Conservation (phyloP, 352 stramenopile genomes). For the Phytophthora capsici region DNA sequence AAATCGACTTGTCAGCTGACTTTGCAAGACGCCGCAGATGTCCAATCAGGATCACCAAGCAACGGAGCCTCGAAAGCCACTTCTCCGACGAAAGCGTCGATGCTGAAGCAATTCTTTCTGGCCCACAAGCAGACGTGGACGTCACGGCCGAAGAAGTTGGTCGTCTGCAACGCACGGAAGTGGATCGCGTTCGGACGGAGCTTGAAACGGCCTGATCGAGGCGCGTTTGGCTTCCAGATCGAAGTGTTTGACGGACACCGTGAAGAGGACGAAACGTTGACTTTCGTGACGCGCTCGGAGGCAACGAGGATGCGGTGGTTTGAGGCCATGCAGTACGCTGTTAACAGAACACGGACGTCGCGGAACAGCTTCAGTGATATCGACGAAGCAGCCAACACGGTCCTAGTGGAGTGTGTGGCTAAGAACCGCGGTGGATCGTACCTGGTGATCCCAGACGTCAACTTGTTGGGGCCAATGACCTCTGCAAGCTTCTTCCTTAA, state of each 20-base stretch:
- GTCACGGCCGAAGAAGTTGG: slow-evolving; percentile 60
- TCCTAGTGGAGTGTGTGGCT: slow-evolving; percentile 65
- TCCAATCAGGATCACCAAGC: background rate
- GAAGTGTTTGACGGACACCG: slow-evolving; percentile 77
- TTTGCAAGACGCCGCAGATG: slow-evolving; percentile 45
- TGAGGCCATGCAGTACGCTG: slow-evolving; percentile 59
- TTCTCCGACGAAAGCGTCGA: slow-evolving; percentile 35
- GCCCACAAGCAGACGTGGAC: slow-evolving; percentile 66
- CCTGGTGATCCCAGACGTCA: slow-evolving; percentile 63
- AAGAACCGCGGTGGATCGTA: slow-evolving; percentile 57
- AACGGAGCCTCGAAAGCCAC: slow-evolving; percentile 21
- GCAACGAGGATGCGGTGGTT: slow-evolving; percentile 64
- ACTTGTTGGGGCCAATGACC: slow-evolving; percentile 62
- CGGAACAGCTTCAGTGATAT: slow-evolving; percentile 65
- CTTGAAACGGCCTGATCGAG: slow-evolving; percentile 68
- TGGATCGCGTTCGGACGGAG: slow-evolving; percentile 81
- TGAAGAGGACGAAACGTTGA: slow-evolving; percentile 78
- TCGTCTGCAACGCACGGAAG: slow-evolving; percentile 75
- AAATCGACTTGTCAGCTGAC: slow-evolving; percentile 64
- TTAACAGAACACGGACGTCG: slow-evolving; percentile 49
- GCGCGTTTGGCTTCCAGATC: slow-evolving; percentile 81
- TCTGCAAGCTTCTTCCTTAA: slow-evolving; percentile 76
- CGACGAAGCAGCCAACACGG: slow-evolving; percentile 67
- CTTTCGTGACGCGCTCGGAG: slow-evolving; percentile 74
- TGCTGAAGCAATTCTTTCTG: slow-evolving; percentile 71